A percentile compares a stretch with the other conserved stretches of the same genome.
Evolutionary conservation across 1,284 basidiomycete genomes (phyloP).

Genomic region (Termitomyces sp.): DNA sequence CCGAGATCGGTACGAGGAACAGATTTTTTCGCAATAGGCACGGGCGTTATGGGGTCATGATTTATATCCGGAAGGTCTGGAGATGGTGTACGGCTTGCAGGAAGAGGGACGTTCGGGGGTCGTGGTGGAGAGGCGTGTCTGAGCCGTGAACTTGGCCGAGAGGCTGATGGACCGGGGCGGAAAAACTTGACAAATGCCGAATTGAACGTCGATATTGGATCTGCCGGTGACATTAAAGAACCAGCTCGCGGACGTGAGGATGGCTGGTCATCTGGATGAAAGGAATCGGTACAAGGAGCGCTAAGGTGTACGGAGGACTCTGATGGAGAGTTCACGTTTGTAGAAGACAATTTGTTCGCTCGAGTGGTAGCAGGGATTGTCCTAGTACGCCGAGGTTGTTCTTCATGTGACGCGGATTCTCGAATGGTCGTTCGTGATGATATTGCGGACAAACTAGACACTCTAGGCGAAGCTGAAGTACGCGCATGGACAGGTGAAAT

Average conservation of each 20-base stretch:
- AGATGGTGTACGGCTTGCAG: conserved; percentile 42
- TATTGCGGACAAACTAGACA: conserved; percentile 5
- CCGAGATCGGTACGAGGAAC: conserved; percentile 17
- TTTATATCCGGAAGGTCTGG: conserved; percentile 43
- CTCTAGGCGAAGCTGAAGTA: conserved; percentile 10
- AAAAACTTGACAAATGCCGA: conserved; percentile 16
- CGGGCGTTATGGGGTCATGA: conserved; percentile 38
- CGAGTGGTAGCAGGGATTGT: conserved; percentile 14
- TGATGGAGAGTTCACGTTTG: conserved; percentile 1
- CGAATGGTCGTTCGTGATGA: conserved; percentile 5
- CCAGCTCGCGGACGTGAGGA: conserved; percentile 18
- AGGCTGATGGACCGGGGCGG: conserved; percentile 21
- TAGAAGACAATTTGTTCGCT: conserved; percentile 7
- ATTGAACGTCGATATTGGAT: conserved; percentile 17
- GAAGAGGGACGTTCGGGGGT: conserved; percentile 1
- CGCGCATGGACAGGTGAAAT: conserved; percentile 2
- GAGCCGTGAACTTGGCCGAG: conserved; percentile 19
- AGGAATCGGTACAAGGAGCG: conserved; percentile 1
- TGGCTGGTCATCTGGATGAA: conserved; percentile 1
- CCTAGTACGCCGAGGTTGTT: conserved; percentile 15
- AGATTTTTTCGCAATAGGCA: conserved; percentile 25
- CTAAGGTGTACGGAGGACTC: conserved; percentile 7
- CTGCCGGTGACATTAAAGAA: conserved; percentile 19
- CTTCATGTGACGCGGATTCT: conserved; percentile 4
- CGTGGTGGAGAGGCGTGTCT: conserved; percentile 12